A percentile compares a stretch with the other conserved stretches of the same genome.
Conservation (phyloP, 192 early-diverging fungal species). For the Dissophora globulifera region DNA sequence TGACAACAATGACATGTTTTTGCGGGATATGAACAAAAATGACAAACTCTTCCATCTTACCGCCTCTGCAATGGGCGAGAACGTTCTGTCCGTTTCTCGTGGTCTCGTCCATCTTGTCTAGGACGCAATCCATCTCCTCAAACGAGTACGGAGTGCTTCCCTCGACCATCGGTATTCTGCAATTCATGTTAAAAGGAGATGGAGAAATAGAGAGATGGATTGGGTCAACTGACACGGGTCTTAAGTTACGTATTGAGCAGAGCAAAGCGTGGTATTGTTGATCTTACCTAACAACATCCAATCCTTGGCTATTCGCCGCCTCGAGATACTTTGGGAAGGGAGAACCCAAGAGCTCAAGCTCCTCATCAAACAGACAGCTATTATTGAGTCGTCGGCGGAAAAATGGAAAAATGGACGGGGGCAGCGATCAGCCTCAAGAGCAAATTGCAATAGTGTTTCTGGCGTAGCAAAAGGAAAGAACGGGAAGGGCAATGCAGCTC, state of each 20-base stretch:
- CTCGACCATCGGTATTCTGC: slow-evolving; percentile 75
- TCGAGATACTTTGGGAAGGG: slow-evolving; percentile 68
- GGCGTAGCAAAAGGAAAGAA: slow-evolving; percentile 15
- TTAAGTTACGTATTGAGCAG: neutral
- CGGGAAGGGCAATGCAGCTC: slow-evolving; percentile 21
- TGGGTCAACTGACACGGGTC: neutral
- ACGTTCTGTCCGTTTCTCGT: slow-evolving; percentile 65
- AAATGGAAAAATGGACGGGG: slow-evolving; percentile 18
- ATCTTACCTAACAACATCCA: slow-evolving; percentile 66
- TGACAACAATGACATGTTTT: slow-evolving; percentile 3
- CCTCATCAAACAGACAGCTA: slow-evolving; percentile 73
- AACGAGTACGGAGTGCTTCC: slow-evolving; percentile 70
- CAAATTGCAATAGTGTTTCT: neutral
- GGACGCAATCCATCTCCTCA: slow-evolving; percentile 63
- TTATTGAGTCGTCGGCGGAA: slow-evolving; percentile 14
- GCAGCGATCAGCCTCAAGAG: neutral
- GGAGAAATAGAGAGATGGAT: neutral
- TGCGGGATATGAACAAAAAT: neutral
- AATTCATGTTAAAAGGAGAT: neutral
- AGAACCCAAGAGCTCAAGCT: slow-evolving; percentile 74
- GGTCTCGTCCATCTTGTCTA: slow-evolving; percentile 61
- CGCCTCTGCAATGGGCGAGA: slow-evolving; percentile 77
- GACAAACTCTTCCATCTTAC: slow-evolving; percentile 27
- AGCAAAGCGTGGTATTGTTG: too few species aligned
- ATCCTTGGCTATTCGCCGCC: slow-evolving; percentile 59